phyloP scores from a whole-genome alignment of 75 land plant species.

The Cupressus sempervirens region DNA sequence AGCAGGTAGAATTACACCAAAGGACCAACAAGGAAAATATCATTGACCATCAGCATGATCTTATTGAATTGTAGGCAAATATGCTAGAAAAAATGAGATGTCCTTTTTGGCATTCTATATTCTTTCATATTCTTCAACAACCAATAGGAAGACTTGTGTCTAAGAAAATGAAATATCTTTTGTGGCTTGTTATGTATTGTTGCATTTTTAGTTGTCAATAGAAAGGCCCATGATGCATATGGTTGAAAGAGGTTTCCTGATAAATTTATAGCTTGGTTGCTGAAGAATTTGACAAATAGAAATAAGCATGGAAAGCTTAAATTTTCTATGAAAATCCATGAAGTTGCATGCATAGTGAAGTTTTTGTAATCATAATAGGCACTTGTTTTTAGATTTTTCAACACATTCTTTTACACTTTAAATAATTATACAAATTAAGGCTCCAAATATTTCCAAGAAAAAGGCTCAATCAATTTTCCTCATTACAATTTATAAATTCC shows the following conservation, averaged over 20 bases:
- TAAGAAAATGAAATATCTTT: constrained; percentile 19
- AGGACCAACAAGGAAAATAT: background rate
- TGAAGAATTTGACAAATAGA: background rate
- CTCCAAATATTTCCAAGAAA: background rate
- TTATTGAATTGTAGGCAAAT: background rate
- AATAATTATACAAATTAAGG: background rate
- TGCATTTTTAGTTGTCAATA: background rate
- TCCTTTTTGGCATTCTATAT: background rate
- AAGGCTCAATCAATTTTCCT: background rate
- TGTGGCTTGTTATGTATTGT: background rate
- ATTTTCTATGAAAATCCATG: background rate
- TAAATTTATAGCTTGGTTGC: background rate
- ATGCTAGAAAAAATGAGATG: background rate
- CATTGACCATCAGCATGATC: background rate
- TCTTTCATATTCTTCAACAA: background rate
- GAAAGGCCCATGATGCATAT: background rate
- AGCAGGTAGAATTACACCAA: background rate
- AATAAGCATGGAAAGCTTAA: background rate
- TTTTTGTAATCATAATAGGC: background rate
- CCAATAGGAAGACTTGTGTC: background rate
- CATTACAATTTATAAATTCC: background rate
- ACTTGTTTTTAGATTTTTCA: background rate
- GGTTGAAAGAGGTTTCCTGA: background rate
- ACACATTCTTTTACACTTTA: background rate
- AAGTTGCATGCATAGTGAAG: background rate